Evolutionary conservation across 176 grass and related monocot species (phyloP).

Genomic region (Calamus simplicifolius): DNA sequence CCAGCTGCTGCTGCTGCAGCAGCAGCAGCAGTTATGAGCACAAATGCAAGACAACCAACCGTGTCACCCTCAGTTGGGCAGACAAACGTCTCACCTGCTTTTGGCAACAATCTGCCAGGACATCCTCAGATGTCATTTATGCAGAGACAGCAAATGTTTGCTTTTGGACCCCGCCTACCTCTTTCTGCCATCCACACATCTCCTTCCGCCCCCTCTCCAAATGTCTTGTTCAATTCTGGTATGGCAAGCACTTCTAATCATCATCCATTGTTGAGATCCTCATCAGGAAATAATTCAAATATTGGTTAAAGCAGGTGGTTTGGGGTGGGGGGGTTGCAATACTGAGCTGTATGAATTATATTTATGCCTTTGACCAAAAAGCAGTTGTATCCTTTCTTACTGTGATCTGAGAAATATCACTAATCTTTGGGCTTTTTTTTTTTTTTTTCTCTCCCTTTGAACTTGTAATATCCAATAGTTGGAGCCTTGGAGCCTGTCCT

Average conservation of each 20-base stretch:
- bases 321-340: slow-evolving; percentile 2
- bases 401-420: slow-evolving; percentile 6
- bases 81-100: slow-evolving; percentile 21
- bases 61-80: slow-evolving; percentile 29
- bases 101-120: slow-evolving; percentile 31
- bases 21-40: slow-evolving; percentile 17
- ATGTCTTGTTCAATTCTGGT: slow-evolving; percentile 51
- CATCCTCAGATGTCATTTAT: slow-evolving; percentile 57
- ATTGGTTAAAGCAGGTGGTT: slow-evolving; percentile 30
- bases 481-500: no score
- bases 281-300: slow-evolving; percentile 67
- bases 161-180: slow-evolving; percentile 56
- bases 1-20: slow-evolving; percentile 2
- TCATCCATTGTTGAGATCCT: slow-evolving; percentile 54
- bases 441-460: not conserved
- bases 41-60: slow-evolving; percentile 34
- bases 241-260: slow-evolving; percentile 42
- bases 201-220: slow-evolving; percentile 24
- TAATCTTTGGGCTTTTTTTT: not conserved
- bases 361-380: not conserved
- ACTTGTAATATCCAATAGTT: no score
- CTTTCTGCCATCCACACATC: slow-evolving; percentile 50
- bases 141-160: slow-evolving; percentile 71
- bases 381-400: not conserved
- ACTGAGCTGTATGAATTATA: slow-evolving; percentile 15